These are phyloP conservation scores for Umbellularia californica DNA, from an alignment of 164 flowering plant genomes.

Conservation along the genomic window DNA sequence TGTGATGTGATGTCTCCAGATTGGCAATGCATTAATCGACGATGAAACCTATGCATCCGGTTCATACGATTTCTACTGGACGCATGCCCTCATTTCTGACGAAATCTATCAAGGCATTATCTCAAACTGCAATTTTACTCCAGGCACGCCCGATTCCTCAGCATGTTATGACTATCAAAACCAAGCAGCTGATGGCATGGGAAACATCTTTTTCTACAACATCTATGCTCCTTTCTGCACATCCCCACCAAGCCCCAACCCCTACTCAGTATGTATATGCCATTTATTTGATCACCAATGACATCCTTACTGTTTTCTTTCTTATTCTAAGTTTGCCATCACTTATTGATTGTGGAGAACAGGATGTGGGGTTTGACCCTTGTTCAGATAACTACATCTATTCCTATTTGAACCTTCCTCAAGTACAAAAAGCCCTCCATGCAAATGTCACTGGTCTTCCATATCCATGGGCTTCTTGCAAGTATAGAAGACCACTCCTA, in stretches of 20 bases:
- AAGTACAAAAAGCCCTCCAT: slow-evolving; percentile 37
- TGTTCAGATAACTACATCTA: slow-evolving; percentile 24
- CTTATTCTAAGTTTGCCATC: background rate
- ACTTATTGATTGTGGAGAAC: background rate
- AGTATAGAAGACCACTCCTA: background rate
- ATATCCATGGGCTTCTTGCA: slow-evolving; percentile 26
- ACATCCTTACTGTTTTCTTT: background rate
- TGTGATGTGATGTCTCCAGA: slow-evolving; percentile 22
- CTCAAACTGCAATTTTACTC: slow-evolving; percentile 41
- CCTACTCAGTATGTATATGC: background rate
- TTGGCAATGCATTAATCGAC: slow-evolving; percentile 43
- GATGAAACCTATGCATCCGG: slow-evolving; percentile 42
- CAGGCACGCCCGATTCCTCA: background rate
- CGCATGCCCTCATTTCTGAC: slow-evolving; percentile 54
- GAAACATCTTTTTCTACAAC: slow-evolving; percentile 46
- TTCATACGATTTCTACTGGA: slow-evolving; percentile 60
- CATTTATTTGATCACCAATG: background rate
- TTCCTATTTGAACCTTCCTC: slow-evolving; percentile 29
- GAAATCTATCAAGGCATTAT: slow-evolving; percentile 28
- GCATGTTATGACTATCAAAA: background rate
- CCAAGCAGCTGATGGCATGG: slow-evolving; percentile 28
- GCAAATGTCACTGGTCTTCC: slow-evolving; percentile 15
- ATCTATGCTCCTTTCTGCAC: slow-evolving; percentile 50
- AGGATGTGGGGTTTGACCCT: slow-evolving; percentile 28
- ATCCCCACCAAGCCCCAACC: slow-evolving; percentile 7